Evolutionary conservation across 306 rosid species (phyloP).

Genomic region (Potentilla sterilis): DNA sequence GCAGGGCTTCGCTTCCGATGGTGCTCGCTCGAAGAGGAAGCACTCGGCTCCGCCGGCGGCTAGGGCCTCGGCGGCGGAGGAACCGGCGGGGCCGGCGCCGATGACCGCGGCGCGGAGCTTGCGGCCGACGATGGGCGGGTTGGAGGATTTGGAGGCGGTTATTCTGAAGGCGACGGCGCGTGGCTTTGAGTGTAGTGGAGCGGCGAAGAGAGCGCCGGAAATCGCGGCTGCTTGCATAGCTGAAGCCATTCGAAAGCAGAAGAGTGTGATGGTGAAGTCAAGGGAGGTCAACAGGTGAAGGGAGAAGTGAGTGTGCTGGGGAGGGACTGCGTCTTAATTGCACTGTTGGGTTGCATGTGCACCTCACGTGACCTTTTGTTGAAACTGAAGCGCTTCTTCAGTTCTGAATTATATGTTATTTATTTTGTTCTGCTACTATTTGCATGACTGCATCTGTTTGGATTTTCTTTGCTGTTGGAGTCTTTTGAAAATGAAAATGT

Average conservation of each 20-base stretch:
- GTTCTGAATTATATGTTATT: no score
- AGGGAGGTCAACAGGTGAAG: no score
- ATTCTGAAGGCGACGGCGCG: constrained; percentile 20
- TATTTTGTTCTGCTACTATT: no score
- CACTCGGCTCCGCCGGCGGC: constrained; percentile 81
- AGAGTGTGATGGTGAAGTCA: neutral
- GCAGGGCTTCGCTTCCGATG: constrained; percentile 78
- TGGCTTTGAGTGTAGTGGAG: constrained; percentile 13
- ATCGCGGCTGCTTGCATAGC: constrained; percentile 25
- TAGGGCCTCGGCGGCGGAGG: constrained; percentile 78
- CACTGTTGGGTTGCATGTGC: neutral
- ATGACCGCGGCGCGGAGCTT: constrained; percentile 85
- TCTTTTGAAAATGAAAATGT: no score
- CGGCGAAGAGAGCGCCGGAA: constrained; percentile 7
- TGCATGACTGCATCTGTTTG: no score
- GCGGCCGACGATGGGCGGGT: constrained; percentile 52
- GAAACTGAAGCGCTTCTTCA: no score
- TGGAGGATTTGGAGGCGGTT: constrained; percentile 36
- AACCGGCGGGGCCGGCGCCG: constrained; percentile 91
- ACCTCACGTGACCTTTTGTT: neutral
- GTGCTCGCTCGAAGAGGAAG: constrained; percentile 70
- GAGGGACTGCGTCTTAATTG: neutral
- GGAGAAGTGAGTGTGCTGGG: neutral
- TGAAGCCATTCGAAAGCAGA: constrained; percentile 30
- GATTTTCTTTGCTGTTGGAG: no score